These are phyloP conservation scores for Cyberlindnera subsufficiens DNA, from an alignment of 805 yeast genomes.

Conservation along the genomic window DNA sequence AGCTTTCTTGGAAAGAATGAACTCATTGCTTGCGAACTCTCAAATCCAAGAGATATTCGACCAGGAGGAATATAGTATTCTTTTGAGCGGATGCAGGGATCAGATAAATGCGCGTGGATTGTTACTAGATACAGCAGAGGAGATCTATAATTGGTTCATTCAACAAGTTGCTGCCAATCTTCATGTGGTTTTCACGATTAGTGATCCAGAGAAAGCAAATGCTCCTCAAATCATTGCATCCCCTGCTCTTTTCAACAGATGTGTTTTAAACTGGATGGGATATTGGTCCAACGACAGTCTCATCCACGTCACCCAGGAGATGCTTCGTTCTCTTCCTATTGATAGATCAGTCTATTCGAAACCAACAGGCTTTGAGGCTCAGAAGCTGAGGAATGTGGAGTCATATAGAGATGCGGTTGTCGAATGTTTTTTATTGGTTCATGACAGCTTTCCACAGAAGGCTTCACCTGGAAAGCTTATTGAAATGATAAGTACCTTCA, in stretches of 20 bases:
- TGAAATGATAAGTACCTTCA: slow-evolving; percentile 42
- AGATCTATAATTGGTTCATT: slow-evolving; percentile 70
- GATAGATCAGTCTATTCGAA: slow-evolving; percentile 37
- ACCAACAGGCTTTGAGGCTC: slow-evolving; percentile 25
- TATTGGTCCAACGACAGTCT: slow-evolving; percentile 59
- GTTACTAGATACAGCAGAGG: slow-evolving; percentile 60
- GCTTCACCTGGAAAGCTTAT: slow-evolving; percentile 53
- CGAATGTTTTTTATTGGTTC: slow-evolving; percentile 41
- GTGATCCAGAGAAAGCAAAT: slow-evolving; percentile 36
- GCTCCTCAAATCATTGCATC: slow-evolving; percentile 56
- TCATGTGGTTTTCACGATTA: slow-evolving; percentile 78
- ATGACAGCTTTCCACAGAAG: slow-evolving; percentile 22
- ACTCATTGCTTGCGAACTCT: slow-evolving; percentile 86
- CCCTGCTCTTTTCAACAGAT: slow-evolving; percentile 85
- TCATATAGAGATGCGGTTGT: slow-evolving; percentile 41
- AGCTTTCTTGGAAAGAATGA: slow-evolving; percentile 84
- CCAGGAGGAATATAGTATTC: slow-evolving; percentile 54
- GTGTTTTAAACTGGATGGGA: slow-evolving; percentile 87
- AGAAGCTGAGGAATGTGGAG: slow-evolving; percentile 4
- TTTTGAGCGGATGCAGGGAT: slow-evolving; percentile 51
- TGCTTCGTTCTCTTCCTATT: slow-evolving; percentile 44
- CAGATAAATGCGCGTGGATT: slow-evolving; percentile 56
- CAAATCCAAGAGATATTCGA: slow-evolving; percentile 87
- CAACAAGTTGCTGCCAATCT: slow-evolving; percentile 60
- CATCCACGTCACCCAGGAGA: slow-evolving; percentile 39